A percentile compares a stretch with the other conserved stretches of the same genome.
These are phyloP conservation scores for Sophora flavescens DNA, from an alignment of 306 rosid species.

Conservation along the genomic window DNA sequence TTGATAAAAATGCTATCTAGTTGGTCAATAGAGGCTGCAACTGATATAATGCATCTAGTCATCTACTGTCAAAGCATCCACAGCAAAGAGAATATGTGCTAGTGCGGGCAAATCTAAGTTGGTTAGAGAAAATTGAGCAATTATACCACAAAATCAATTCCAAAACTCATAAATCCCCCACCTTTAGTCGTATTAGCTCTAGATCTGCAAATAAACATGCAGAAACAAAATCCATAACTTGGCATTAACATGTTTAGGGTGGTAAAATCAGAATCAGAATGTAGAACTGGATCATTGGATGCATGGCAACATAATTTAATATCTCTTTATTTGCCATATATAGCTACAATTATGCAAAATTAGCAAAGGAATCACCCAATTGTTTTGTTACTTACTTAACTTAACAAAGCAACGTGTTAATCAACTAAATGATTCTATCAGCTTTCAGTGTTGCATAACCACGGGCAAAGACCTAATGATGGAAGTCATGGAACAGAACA, in stretches of 20 bases:
- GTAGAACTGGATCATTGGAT: slow-evolving; percentile 3
- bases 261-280: slow-evolving; percentile 15
- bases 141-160: background rate
- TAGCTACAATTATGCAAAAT: background rate
- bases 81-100: background rate
- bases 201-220: slow-evolving; percentile 23
- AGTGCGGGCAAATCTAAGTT: slow-evolving; percentile 1
- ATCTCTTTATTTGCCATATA: background rate
- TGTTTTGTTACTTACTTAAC: background rate
- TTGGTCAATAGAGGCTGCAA: slow-evolving; percentile 18
- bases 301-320: background rate
- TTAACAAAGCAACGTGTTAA: background rate
- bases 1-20: slow-evolving; percentile 9
- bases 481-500: background rate
- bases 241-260: background rate
- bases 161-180: background rate
- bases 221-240: background rate
- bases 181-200: background rate
- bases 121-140: background rate
- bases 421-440: background rate
- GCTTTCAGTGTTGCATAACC: background rate
- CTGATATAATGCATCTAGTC: slow-evolving; percentile 5
- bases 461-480: background rate
- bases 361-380: slow-evolving; percentile 7
- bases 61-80: background rate